phyloP scores from a whole-genome alignment of 495 filamentous ascomycete genomes.

The Bacidia rubella region DNA sequence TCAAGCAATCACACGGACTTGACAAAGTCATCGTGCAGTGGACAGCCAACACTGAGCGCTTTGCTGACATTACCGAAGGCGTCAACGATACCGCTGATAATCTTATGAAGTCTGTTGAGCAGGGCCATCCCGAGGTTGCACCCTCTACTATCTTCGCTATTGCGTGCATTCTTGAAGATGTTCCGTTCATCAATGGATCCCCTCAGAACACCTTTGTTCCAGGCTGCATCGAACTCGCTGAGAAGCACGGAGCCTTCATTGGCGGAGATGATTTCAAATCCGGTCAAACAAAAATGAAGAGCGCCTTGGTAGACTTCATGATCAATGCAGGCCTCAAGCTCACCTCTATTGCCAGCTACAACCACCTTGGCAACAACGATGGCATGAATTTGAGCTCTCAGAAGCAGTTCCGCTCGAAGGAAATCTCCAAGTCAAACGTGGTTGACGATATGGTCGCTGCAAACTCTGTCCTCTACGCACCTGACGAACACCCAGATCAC shows the following conservation, averaged over 20 bases:
- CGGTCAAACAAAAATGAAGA: constrained; percentile 99
- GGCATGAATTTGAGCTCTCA: constrained; percentile 97
- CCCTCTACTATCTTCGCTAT: constrained; percentile 95
- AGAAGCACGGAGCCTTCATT: constrained; percentile 77
- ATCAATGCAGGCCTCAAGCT: constrained; percentile 98
- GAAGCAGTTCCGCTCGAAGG: constrained; percentile 97
- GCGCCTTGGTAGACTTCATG: constrained; percentile 93
- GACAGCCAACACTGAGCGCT: constrained; percentile 98
- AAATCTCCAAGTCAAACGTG: constrained; percentile 97
- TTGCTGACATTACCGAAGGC: constrained; percentile 71
- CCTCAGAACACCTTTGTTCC: constrained; percentile 99
- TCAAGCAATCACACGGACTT: constrained; percentile 72
- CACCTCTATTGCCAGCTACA: constrained; percentile 97
- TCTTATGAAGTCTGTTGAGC: constrained; percentile 71
- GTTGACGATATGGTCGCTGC: constrained; percentile 99
- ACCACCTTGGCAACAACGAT: constrained; percentile 98
- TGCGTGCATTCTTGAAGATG: constrained; percentile 76
- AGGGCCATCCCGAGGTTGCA: constrained; percentile 74
- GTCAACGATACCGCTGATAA: constrained; percentile 97
- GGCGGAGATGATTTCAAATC: constrained; percentile 99
- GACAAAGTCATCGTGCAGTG: constrained; percentile 97
- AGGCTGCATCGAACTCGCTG: constrained; percentile 79
- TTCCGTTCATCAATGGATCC: constrained; percentile 98
- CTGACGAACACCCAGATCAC: constrained; percentile 81
- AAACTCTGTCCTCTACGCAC: constrained; percentile 76